A percentile compares a stretch with the other conserved stretches of the same genome.
These are phyloP conservation scores for Exserohilum turcica DNA, from an alignment of 2,329 filamentous ascomycete genomes.

Conservation along the genomic window DNA sequence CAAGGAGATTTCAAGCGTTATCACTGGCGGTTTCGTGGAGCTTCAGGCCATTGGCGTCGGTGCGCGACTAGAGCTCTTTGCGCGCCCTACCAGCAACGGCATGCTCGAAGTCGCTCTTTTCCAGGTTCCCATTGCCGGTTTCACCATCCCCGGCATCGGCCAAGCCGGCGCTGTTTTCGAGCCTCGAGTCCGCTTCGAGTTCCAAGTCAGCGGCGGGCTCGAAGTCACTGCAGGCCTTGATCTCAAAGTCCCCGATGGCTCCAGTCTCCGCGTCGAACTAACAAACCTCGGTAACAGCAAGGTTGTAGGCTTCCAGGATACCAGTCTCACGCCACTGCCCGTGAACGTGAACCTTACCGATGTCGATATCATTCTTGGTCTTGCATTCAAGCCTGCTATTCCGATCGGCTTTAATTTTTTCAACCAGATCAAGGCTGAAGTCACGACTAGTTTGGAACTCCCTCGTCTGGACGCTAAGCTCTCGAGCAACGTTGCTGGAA, in stretches of 20 bases:
- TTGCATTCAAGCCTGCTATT: conserved; percentile 42
- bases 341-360: conserved; percentile 39
- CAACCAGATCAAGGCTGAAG: conserved; percentile 32
- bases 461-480: conserved; percentile 40
- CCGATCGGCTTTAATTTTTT: conserved; percentile 45
- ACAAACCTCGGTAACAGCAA: conserved; percentile 30
- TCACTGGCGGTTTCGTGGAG: conserved; percentile 43
- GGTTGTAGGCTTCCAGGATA: conserved; percentile 36
- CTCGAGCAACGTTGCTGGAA: conserved; percentile 24
- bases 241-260: conserved; percentile 39
- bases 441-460: conserved; percentile 39
- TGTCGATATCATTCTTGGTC: conserved; percentile 33
- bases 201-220: conserved; percentile 34
- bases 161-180: conserved; percentile 45
- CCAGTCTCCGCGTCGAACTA: conserved; percentile 37
- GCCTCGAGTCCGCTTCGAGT: conserved; percentile 34
- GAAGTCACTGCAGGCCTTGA: conserved; percentile 47
- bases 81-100: conserved; percentile 30
- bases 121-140: conserved; percentile 35
- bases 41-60: conserved; percentile 36
- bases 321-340: conserved; percentile 39
- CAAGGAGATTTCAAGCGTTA: conserved; percentile 33
- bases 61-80: conserved; percentile 45
- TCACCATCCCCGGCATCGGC: conserved; percentile 45
- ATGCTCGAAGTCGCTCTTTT: conserved; percentile 31